Percentiles rank a stretch among this genome's conserved stretches.
Evolutionary conservation across 2,329 filamentous ascomycete genomes (phyloP).

Genomic region (Aureobasidium sp.): DNA sequence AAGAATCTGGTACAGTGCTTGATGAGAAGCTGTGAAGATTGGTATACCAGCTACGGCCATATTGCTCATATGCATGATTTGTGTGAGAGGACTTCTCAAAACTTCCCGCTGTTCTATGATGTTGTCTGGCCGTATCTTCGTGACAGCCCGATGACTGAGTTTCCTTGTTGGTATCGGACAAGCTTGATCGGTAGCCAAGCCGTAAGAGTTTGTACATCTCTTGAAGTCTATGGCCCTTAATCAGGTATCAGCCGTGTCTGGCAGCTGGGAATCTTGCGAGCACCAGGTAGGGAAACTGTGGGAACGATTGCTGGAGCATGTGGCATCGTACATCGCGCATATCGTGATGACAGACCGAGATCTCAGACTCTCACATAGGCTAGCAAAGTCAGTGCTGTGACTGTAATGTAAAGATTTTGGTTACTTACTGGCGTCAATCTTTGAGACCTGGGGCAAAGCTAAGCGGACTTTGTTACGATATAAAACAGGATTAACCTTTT

Average conservation of each 20-base stretch:
- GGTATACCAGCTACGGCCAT: not conserved
- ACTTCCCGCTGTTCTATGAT: not conserved
- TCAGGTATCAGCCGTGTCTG: not conserved
- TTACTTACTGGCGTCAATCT: conserved; percentile 94
- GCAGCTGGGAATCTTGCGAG: not conserved
- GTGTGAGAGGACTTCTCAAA: not conserved
- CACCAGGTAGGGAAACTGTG: too few species aligned
- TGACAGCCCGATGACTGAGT: not conserved
- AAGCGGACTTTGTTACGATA: conserved; percentile 92
- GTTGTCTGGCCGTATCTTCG: not conserved
- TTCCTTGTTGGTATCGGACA: not conserved
- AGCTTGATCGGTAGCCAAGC: not conserved
- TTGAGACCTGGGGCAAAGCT: conserved; percentile 76
- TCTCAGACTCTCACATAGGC: conserved; percentile 13
- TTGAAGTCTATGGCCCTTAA: not conserved
- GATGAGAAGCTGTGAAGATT: not conserved
- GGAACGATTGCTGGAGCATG: not conserved
- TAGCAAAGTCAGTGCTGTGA: not conserved
- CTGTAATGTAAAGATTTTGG: not conserved
- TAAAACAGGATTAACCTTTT: conserved; percentile 68
- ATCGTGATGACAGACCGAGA: not conserved
- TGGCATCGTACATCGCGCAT: not conserved
- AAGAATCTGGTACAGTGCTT: not conserved
- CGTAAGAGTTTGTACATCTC: not conserved
- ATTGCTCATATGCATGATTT: not conserved